phyloP scores from a whole-genome alignment of 768 basidiomycete genomes.

The Collybia nuda region DNA sequence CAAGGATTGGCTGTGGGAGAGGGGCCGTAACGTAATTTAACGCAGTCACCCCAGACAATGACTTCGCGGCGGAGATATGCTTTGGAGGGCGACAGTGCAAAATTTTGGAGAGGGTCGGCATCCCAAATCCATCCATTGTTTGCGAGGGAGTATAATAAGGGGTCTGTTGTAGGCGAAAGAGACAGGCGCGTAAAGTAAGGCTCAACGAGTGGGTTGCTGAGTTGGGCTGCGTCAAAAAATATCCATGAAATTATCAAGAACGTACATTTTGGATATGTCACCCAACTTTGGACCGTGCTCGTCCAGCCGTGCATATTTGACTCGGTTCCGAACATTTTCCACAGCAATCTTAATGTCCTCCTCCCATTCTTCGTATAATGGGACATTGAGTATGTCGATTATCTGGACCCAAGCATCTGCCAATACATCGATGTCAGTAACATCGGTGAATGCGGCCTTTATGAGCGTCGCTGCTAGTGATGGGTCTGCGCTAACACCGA shows the following conservation, averaged over 20 bases:
- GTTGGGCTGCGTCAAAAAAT: constrained; percentile 3
- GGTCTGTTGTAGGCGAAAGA: constrained; percentile 40
- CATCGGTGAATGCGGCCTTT: constrained; percentile 59
- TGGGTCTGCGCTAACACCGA: constrained; percentile 63
- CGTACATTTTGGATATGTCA: constrained; percentile 72
- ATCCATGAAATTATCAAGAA: neutral
- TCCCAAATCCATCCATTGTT: constrained; percentile 99
- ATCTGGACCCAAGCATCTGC: constrained; percentile 74
- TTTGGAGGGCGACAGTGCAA: constrained; percentile 89
- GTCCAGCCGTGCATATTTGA: constrained; percentile 82
- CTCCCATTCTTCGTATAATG: constrained; percentile 85
- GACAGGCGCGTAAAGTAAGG: constrained; percentile 86
- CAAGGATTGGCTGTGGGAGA: constrained; percentile 83
- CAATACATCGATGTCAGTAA: constrained; percentile 49
- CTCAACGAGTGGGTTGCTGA: constrained; percentile 84
- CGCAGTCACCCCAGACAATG: constrained; percentile 97
- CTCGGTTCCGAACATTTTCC: constrained; percentile 70
- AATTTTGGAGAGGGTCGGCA: constrained; percentile 92
- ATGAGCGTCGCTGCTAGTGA: constrained; percentile 72
- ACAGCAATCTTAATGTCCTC: constrained; percentile 77
- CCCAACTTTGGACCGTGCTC: constrained; percentile 82
- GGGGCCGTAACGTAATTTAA: constrained; percentile 93
- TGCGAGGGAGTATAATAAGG: constrained; percentile 75
- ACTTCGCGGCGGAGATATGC: constrained; percentile 95
- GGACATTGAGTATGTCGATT: constrained; percentile 85